Conservation (phyloP, 2,329 filamentous ascomycete species). For the Claviceps arundinis region DNA sequence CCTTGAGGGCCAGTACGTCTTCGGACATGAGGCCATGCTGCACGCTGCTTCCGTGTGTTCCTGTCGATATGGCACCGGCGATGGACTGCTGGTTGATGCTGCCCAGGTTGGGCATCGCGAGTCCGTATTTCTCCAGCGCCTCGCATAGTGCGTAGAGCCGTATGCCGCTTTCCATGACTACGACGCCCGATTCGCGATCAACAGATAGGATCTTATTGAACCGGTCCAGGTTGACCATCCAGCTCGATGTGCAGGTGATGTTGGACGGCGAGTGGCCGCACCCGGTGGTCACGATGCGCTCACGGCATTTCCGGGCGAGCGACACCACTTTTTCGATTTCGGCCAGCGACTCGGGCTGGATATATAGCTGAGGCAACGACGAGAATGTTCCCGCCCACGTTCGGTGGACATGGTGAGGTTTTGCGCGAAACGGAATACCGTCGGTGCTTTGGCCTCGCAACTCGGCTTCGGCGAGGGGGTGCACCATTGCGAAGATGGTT, state of each 20-base stretch:
- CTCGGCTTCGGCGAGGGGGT: constrained; percentile 23
- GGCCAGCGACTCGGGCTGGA: constrained; percentile 63
- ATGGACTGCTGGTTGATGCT: constrained; percentile 93
- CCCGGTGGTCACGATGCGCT: constrained; percentile 74
- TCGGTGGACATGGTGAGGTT: constrained; percentile 59
- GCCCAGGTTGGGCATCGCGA: constrained; percentile 83
- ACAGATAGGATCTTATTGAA: constrained; percentile 61
- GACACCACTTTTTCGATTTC: constrained; percentile 77
- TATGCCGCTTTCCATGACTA: constrained; percentile 81
- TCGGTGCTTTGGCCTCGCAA: constrained; percentile 18
- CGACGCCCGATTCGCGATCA: constrained; percentile 49
- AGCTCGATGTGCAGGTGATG: constrained; percentile 82
- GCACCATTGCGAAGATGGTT: constrained; percentile 20
- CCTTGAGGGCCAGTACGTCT: constrained; percentile 57
- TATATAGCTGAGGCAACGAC: constrained; percentile 78
- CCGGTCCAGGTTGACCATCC: constrained; percentile 87
- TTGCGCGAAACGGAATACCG: constrained; percentile 61
- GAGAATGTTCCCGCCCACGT: constrained; percentile 95
- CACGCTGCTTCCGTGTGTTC: constrained; percentile 82
- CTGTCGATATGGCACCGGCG: constrained; percentile 82
- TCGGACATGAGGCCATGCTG: constrained; percentile 75
- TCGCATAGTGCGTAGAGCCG: constrained; percentile 61
- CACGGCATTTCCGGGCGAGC: constrained; percentile 67
- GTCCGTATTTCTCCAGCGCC: constrained; percentile 58
- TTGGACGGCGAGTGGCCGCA: constrained; percentile 86